Evolutionary conservation across 176 grass and related monocot species (phyloP).

Genomic region (Eleusine indica): DNA sequence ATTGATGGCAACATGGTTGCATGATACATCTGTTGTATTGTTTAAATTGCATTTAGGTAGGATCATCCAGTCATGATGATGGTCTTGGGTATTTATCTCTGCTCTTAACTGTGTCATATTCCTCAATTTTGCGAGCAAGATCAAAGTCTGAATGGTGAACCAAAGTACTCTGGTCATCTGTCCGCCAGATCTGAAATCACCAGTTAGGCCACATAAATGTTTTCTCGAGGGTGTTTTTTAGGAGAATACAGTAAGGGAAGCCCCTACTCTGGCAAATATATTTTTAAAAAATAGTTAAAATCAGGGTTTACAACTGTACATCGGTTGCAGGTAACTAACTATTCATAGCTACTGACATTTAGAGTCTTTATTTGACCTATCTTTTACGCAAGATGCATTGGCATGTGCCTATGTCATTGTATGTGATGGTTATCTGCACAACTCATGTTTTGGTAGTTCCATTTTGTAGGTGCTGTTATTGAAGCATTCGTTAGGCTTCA

Average conservation of each 20-base stretch:
- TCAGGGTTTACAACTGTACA: no score
- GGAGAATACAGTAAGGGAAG: no score
- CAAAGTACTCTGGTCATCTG: not conserved
- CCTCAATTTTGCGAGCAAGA: not conserved
- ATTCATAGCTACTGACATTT: no score
- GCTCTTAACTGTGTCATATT: constrained; percentile 1
- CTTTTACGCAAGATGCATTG: not conserved
- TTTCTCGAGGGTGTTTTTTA: no score
- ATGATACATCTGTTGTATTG: constrained; percentile 13
- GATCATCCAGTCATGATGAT: not conserved
- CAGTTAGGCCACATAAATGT: not conserved
- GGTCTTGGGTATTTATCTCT: constrained; percentile 11
- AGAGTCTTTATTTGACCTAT: no score
- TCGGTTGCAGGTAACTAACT: no score
- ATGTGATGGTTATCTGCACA: constrained; percentile 5
- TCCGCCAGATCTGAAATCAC: constrained; percentile 15
- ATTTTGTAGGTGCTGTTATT: constrained; percentile 80
- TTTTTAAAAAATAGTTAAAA: no score
- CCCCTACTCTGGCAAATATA: no score
- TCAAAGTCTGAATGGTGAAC: constrained; percentile 11
- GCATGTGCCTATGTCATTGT: not conserved
- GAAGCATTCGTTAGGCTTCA: constrained; percentile 96
- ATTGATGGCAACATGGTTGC: constrained; percentile 17
- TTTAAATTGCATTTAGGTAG: constrained; percentile 32
- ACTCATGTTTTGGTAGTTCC: constrained; percentile 37